Evolutionary conservation across 139 green algal genomes (phyloP).

Genomic region (Monoraphidium neglectum): DNA sequence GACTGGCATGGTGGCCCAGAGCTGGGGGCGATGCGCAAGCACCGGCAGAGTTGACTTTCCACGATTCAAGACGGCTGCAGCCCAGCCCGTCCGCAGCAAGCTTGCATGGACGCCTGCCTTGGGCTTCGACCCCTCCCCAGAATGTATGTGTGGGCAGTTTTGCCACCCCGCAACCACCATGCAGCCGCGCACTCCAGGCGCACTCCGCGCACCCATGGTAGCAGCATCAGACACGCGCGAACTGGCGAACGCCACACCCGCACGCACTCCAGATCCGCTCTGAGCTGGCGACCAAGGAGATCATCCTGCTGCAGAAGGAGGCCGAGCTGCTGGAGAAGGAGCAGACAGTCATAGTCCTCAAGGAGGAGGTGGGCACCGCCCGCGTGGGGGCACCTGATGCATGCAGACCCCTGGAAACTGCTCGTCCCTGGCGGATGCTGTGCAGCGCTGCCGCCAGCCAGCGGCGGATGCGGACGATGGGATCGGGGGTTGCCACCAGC

Average conservation of each 20-base stretch:
- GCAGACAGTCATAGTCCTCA: conserved; percentile 70
- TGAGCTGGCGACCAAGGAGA: conserved; percentile 77
- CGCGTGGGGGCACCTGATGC: too few relatives aligned
- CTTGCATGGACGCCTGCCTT: neutral
- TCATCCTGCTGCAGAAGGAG: conserved; percentile 74
- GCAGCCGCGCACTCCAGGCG: neutral
- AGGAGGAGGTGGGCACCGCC: conserved; percentile 75
- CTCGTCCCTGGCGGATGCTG: too few relatives aligned
- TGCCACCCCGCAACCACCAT: neutral
- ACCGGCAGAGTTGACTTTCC: too few relatives aligned
- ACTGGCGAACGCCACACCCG: neutral
- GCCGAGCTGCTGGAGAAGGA: conserved; percentile 75
- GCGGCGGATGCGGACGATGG: too few relatives aligned
- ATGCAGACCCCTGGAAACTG: too few relatives aligned
- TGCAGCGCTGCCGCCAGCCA: too few relatives aligned
- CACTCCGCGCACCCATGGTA: neutral
- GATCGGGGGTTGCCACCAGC: too few relatives aligned
- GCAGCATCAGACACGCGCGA: neutral
- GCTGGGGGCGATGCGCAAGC: too few relatives aligned
- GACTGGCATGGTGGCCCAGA: too few relatives aligned
- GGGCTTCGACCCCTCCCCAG: neutral
- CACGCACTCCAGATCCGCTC: conserved; percentile 51
- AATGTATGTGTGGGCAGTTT: neutral
- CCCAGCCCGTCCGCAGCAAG: neutral
- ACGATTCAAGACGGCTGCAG: too few relatives aligned